Evolutionary conservation across 805 yeast species (phyloP), one percentile per base, ranked within the genome.

Genomic region (Saccharomycopsis microspora): DNA sequence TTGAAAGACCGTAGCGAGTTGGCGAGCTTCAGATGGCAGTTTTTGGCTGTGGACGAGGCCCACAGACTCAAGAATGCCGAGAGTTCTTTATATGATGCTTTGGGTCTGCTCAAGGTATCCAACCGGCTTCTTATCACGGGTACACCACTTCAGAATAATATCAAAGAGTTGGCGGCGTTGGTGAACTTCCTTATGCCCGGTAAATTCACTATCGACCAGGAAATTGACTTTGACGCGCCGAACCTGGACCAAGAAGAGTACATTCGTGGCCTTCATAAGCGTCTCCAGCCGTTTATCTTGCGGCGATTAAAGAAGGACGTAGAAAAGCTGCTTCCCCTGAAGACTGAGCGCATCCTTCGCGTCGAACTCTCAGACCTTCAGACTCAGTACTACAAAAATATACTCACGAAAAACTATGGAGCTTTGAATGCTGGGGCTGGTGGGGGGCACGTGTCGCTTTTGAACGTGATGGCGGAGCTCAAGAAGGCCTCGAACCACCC

Each of bases 401-500:
- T 94, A 55, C 75, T 93, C 50, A 86, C 97, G 9, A 84, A 84
- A 58, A 93, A 94, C 64, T 93, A 93, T 63, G 64, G 88, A 35
- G 98, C 98, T 2, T 72, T 93, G 58, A 86, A 87, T 57, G 83
- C 86, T 30, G 97, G 96, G 32, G 69, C 79, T 2, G 78, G 78
- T 51, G 82, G 87, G 28, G 73, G 76, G 4, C 96, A 85, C 55
- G 76, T 93, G 58, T 87, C 95, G 3, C 68, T 93, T 52, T 70
- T 93, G 41, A 93, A 93, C 59, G 80, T 93, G 45, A 90, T 93
- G 95, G 82, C 87, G 58, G 98, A 93, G 62, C 74, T 93, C 68
- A 93, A 90, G 59, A 93, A 93, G 64, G 97, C 97, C 0, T 85
- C 96, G 0, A 93, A 93, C 59, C 99, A 93, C 61, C 99, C 99